Evolutionary conservation across 768 basidiomycete genomes (phyloP), one percentile per base, ranked within the genome.

Genomic region (Mycena alexandri): DNA sequence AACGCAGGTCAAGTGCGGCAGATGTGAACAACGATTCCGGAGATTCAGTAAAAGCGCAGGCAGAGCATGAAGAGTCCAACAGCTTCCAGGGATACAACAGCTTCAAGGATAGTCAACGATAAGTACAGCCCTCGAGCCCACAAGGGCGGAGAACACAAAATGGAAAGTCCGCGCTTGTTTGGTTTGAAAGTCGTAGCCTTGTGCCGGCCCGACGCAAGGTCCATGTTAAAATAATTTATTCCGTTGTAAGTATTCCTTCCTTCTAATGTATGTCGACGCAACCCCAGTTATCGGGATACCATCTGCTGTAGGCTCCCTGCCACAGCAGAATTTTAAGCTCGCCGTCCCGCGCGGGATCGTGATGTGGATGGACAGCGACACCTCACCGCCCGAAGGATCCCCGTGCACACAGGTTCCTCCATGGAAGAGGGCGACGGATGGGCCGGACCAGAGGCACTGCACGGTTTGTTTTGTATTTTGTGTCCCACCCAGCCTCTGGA

Each of bases 161-260:
- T n/a, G 22, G 47, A 47, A n/a, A 9, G 13, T 38, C 19, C 3
- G 34, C 9, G 36, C 1, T 22, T 55, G 38, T 41, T 55, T 55
- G 53, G 38, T 16, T 13, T 22, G 4, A 14, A 54, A n/a, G 53
- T 13, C 22, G 17, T 55, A 21, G 53, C n/a, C 53, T 36, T 56
- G 1, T n/a, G 29, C 38, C 54, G 54, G 12, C 5, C 5, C 53
- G 38, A 13, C 7, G 11, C 19, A 29, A 8, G 11, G 34, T 25
- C 48, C 43, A 11, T 16, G 7, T 19, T 1, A 25, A 51, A 11
- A 61, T 61, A 61, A 61, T 51, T 61, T 61, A 61, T 51, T 61
- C 60, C 60, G 33, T 51, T 16, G 7, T 19, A n/a, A n/a, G 17
- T n/a, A 36, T 38, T n/a, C 19, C 16, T 33, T 57, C 16, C 19